phyloP scores from a whole-genome alignment of 805 yeast species.

The Diddensiella santjacobensis region DNA sequence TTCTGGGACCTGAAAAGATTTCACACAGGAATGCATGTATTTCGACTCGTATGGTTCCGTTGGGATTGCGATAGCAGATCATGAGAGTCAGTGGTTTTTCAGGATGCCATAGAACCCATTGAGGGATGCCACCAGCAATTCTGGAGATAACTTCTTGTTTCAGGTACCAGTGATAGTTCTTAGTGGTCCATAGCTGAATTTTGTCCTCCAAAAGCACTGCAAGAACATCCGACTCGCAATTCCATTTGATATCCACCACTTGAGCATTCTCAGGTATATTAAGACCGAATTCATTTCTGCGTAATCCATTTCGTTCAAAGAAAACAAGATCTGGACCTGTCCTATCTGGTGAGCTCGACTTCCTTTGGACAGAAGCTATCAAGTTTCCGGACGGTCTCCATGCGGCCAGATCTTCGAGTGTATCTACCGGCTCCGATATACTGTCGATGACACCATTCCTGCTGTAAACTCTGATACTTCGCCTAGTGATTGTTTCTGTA shows the following conservation, averaged over 20 bases:
- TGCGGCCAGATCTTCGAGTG: slow-evolving; percentile 64
- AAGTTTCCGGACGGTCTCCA: slow-evolving; percentile 93
- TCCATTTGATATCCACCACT: slow-evolving; percentile 69
- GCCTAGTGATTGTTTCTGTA: slow-evolving; percentile 40
- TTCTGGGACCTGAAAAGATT: slow-evolving; percentile 63
- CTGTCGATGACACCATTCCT: slow-evolving; percentile 72
- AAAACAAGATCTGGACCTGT: slow-evolving; percentile 48
- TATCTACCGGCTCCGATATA: slow-evolving; percentile 86
- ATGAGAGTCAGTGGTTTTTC: slow-evolving; percentile 78
- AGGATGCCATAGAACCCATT: slow-evolving; percentile 67
- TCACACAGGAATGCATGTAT: slow-evolving; percentile 65
- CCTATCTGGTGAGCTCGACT: slow-evolving; percentile 28
- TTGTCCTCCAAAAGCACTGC: slow-evolving; percentile 60
- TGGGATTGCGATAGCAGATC: slow-evolving; percentile 41
- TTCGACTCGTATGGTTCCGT: slow-evolving; percentile 38
- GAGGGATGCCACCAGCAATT: slow-evolving; percentile 39
- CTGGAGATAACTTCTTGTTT: slow-evolving; percentile 64
- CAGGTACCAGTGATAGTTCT: slow-evolving; percentile 93
- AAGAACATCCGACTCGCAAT: slow-evolving; percentile 70
- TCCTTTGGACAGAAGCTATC: slow-evolving; percentile 76
- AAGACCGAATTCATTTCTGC: slow-evolving; percentile 80
- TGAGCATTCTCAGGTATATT: slow-evolving; percentile 40
- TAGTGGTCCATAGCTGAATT: slow-evolving; percentile 86
- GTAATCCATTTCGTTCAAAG: slow-evolving; percentile 88
- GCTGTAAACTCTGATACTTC: slow-evolving; percentile 78